Evolutionary conservation across 805 yeast species (phyloP).

Genomic region (Metschnikowia bowlesiae): DNA sequence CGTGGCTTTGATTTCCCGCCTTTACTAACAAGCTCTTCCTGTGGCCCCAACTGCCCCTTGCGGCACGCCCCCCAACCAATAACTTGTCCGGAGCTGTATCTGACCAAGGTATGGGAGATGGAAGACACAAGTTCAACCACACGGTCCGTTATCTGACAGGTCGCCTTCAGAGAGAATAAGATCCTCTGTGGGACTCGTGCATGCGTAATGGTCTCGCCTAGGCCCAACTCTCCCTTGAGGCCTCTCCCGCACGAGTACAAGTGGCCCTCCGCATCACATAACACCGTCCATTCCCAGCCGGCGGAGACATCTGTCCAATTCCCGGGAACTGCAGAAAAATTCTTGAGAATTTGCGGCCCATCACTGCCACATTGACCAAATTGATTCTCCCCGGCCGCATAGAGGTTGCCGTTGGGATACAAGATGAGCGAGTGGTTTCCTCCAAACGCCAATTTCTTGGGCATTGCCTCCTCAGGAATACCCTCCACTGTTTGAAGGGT

Average conservation of each 20-base stretch:
- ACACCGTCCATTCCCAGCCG: constrained; percentile 76
- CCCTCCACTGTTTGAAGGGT: constrained; percentile 11
- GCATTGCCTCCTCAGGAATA: constrained; percentile 23
- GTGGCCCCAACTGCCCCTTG: constrained; percentile 48
- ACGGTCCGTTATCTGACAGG: background rate
- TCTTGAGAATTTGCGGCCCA: background rate
- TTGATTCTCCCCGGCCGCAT: constrained; percentile 55
- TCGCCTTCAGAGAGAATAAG: background rate
- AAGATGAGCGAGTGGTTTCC: constrained; percentile 81
- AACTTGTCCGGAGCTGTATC: constrained; percentile 37
- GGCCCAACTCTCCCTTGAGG: constrained; percentile 69
- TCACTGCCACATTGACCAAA: constrained; percentile 49
- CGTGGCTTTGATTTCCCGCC: constrained; percentile 12
- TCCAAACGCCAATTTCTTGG: constrained; percentile 59
- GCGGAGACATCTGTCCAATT: constrained; percentile 51
- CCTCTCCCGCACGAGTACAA: constrained; percentile 62
- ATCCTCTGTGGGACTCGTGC: constrained; percentile 5
- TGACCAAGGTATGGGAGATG: constrained; percentile 43
- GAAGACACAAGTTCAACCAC: constrained; percentile 29
- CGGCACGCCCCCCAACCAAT: constrained; percentile 70
- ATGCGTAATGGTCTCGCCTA: constrained; percentile 19
- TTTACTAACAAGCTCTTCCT: background rate
- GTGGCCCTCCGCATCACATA: constrained; percentile 38
- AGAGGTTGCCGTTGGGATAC: constrained; percentile 48
- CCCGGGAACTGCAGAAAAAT: constrained; percentile 20